phyloP scores from a whole-genome alignment of 208 protist genomes.

The Wallacemonas sp. region DNA sequence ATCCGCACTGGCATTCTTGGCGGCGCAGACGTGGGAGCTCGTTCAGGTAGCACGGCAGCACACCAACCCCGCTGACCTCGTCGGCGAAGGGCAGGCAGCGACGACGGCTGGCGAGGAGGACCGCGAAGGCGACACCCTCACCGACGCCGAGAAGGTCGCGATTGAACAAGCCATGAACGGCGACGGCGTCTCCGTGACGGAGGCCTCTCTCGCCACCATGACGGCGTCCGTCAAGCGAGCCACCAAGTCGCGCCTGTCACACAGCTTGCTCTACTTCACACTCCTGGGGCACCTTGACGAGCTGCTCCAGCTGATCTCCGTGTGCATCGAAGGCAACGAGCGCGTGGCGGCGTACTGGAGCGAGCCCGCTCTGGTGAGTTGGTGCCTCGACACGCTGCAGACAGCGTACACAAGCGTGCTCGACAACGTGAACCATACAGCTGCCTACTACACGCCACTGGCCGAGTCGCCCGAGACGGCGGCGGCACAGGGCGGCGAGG shows the following conservation, averaged over 20 bases:
- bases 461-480: background rate
- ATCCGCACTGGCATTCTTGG: slow-evolving; percentile 24
- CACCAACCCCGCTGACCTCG: slow-evolving; percentile 15
- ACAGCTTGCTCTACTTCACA: slow-evolving; percentile 25
- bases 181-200: background rate
- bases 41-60: slow-evolving; percentile 26
- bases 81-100: background rate
- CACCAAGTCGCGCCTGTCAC: background rate
- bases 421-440: slow-evolving; percentile 34
- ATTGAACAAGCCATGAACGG: background rate
- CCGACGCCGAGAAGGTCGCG: background rate
- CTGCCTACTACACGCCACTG: slow-evolving; percentile 18
- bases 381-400: slow-evolving; percentile 36
- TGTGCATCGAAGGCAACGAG: slow-evolving; percentile 58
- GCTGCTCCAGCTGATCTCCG: slow-evolving; percentile 35
- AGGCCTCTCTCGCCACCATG: too few relatives aligned
- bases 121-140: background rate
- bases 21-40: slow-evolving; percentile 29
- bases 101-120: background rate
- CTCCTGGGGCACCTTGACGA: slow-evolving; percentile 49
- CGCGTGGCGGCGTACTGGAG: slow-evolving; percentile 38
- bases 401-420: slow-evolving; percentile 25
- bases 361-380: slow-evolving; percentile 8
- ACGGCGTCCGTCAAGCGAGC: background rate
- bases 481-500: slow-evolving; percentile 1